Evolutionary conservation across 108 stramenopile species (phyloP), one percentile per base, ranked within the genome.

Genomic region (Pelagomonas calceolata): DNA sequence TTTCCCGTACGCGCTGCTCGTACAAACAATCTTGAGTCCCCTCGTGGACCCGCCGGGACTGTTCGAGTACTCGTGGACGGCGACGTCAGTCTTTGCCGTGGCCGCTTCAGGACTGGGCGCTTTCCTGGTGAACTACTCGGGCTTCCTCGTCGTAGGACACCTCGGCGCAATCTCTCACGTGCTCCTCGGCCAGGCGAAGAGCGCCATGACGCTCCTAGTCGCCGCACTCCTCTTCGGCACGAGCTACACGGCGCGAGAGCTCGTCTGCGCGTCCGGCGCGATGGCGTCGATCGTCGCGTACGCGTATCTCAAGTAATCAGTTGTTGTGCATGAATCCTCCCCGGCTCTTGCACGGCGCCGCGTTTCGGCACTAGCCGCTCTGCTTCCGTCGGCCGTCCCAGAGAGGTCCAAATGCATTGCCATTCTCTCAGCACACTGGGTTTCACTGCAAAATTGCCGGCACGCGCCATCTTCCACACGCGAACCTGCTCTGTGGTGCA

Each of bases 141-240:
- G 70, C 43, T 70, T 70, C 43, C 31, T 70, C n/a, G 70, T 70
- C 70, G 60, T 70, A 15, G 70, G 70, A 4, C 44, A 70, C 60
- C 33, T 36, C 36, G 51, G 70, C 31, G 70, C 70, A 17, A 9
- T 70, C 46, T 10, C 70, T 16, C 70, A 70, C 60, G 70, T 70
- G 4, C 31, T 70, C 30, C 51, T 70, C 30, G 70, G 70, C 32
- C 70, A 70, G 43, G 33, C 60, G 15, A 70, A 70, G 51, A 36
- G 45, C 32, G 34, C 34, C 7, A 31, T 36, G 32, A 70, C 60
- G 45, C 32, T 30, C 32, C 64, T 65, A 9, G 64, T 9, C 5
- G 64, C 64, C 7, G 30, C 30, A 9, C 5, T 32, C 64, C 4
- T 65, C 30, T 65, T 65, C 64, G 64, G 5, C 32, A 18, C 64